phyloP scores from a whole-genome alignment of 2,329 filamentous ascomycete species.

The Penicillium rolfsii region DNA sequence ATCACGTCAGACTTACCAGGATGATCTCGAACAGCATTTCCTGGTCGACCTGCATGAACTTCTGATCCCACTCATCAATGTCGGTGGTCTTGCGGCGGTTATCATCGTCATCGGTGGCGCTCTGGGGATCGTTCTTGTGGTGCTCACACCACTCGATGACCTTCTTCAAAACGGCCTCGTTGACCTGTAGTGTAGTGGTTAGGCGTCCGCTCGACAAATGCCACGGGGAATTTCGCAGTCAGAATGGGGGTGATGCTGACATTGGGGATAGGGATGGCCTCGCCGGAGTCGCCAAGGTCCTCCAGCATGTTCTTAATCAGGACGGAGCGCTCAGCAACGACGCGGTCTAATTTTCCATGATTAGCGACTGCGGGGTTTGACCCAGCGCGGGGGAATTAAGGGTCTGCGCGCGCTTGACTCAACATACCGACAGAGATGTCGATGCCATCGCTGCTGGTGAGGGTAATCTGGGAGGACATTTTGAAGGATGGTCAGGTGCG shows the following conservation, averaged over 20 bases:
- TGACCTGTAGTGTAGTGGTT: conserved; percentile 61
- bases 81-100: conserved; percentile 98
- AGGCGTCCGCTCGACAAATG: not conserved
- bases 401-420: not conserved
- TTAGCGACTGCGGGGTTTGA: not conserved
- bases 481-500: not conserved
- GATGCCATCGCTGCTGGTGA: conserved; percentile 56
- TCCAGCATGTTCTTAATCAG: conserved; percentile 99
- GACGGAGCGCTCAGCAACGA: conserved; percentile 86
- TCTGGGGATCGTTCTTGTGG: conserved; percentile 86
- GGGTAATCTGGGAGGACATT: conserved; percentile 41
- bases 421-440: conserved; percentile 56
- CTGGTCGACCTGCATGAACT: conserved; percentile 99
- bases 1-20: conserved; percentile 63
- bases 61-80: conserved; percentile 99
- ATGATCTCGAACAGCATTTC: conserved; percentile 99
- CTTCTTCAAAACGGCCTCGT: conserved; percentile 90
- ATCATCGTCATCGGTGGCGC: conserved; percentile 82
- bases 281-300: conserved; percentile 72
- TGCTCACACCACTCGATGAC: conserved; percentile 98
- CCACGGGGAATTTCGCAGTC: too few relatives aligned
- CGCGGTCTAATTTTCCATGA: conserved; percentile 62
- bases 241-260: conserved; percentile 30
- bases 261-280: conserved; percentile 72
- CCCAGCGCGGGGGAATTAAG: not conserved